Evolutionary conservation across 495 filamentous ascomycete species (phyloP), one percentile per base, ranked within the genome.

Genomic region (Niebla homalea): DNA sequence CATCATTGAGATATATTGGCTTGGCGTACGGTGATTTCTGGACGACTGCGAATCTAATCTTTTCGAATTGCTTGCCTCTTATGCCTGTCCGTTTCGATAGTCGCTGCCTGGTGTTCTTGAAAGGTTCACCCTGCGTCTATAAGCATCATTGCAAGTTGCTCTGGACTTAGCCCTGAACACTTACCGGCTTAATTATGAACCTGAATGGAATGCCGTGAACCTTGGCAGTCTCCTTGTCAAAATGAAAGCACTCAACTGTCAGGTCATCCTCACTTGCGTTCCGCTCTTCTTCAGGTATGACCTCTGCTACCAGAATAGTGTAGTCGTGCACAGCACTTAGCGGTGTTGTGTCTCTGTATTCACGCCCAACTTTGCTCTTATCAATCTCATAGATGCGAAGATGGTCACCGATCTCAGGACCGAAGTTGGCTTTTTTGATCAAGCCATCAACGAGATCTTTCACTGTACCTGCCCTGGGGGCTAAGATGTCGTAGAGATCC

Each of bases 51-150:
- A 99, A 96, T 66, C 89, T 95, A 63, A 97, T 89, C 73, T 96
- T 99, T 66, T 99, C 92, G 55, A 97, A 92, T 49, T 86, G 87
- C 71, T 97, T 97, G 55, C 92, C 92, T 69, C 95, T 97, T 63
- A 99, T 80, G 12, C 89, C 89, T 2, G 85, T 94, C 43, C 92
- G 77, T 61, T 85, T 86, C 57, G 87, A 87, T 3, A 99, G 72
- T 20, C 92, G 80, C 59, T 89, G 81, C 69, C 89, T 94, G 45
- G 92, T 96, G 26, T 97, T 84, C 36, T 81, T 78, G 69, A 97
- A 99, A 35, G 72, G 66, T 61, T 98, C 92, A 32, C 81, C 85
- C 82, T 92, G 51, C 19, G 25, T 15, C 20, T 21, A 49, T 70
- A 35, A 73, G 60, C 32, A 56, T 18, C 12, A 14, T 16, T 29